Evolutionary conservation across 345 rosid species (phyloP).

Genomic region (Aquilaria malaccensis): DNA sequence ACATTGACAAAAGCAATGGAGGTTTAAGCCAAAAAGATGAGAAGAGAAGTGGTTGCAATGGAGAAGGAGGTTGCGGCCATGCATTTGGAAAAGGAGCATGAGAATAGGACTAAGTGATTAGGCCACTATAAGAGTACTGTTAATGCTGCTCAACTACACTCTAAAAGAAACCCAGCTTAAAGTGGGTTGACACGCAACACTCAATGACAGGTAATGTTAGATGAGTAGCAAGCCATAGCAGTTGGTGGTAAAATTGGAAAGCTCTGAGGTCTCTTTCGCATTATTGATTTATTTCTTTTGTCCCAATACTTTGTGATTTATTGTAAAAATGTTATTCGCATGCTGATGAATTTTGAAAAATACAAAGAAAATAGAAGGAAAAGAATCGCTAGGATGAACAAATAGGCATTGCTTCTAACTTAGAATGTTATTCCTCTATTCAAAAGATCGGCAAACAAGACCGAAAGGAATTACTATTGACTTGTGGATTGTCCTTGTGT

Average conservation of each 20-base stretch:
- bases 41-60: constrained; percentile 95
- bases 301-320: constrained; percentile 23
- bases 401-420: constrained; percentile 42
- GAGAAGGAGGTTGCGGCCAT: constrained; percentile 96
- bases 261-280: constrained; percentile 1
- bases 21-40: constrained; percentile 94
- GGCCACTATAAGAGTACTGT: constrained; percentile 48
- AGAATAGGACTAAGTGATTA: constrained; percentile 55
- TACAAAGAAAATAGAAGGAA: constrained; percentile 20
- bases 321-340: constrained; percentile 31
- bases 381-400: constrained; percentile 20
- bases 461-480: constrained; percentile 24
- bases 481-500: constrained; percentile 47
- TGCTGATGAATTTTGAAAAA: constrained; percentile 21
- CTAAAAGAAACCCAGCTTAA: constrained; percentile 49
- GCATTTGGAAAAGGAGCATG: constrained; percentile 85
- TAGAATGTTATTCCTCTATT: constrained; percentile 31
- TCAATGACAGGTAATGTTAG: constrained; percentile 29
- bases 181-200: constrained; percentile 59
- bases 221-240: constrained; percentile 12
- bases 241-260: constrained; percentile 27
- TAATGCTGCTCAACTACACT: constrained; percentile 56
- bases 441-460: constrained; percentile 21
- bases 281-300: constrained; percentile 12
- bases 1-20: constrained; percentile 98